Evolutionary conservation across 2,329 filamentous ascomycete genomes (phyloP).

Genomic region (Massarina eburnea): DNA sequence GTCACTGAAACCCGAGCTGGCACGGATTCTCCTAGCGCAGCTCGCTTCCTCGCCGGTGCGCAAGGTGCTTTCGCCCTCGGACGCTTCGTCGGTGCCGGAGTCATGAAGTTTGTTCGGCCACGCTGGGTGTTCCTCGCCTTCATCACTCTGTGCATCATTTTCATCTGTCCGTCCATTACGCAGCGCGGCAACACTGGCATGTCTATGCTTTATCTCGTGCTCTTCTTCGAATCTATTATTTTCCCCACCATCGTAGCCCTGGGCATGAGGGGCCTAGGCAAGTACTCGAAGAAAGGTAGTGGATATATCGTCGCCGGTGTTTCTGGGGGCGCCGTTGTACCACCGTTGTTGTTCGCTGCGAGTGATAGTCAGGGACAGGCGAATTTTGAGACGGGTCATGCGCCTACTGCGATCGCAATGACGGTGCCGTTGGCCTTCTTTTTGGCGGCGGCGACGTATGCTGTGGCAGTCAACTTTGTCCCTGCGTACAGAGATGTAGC

Average conservation of each 20-base stretch:
- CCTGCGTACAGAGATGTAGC: slow-evolving; percentile 64
- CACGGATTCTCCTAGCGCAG: slow-evolving; percentile 55
- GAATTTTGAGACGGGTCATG: slow-evolving; percentile 19
- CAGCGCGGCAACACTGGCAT: slow-evolving; percentile 56
- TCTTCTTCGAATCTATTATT: slow-evolving; percentile 80
- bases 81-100: slow-evolving; percentile 65
- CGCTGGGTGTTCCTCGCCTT: slow-evolving; percentile 73
- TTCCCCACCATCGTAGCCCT: slow-evolving; percentile 82
- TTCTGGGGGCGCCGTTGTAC: slow-evolving; percentile 70
- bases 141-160: slow-evolving; percentile 63
- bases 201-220: slow-evolving; percentile 68
- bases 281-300: slow-evolving; percentile 75
- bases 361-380: slow-evolving; percentile 60
- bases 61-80: slow-evolving; percentile 73
- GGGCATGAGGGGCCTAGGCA: slow-evolving; percentile 73
- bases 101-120: slow-evolving; percentile 68
- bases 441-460: slow-evolving; percentile 50
- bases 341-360: slow-evolving; percentile 69
- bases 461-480: slow-evolving; percentile 61
- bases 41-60: slow-evolving; percentile 72
- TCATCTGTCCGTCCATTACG: slow-evolving; percentile 57
- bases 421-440: slow-evolving; percentile 62
- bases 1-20: slow-evolving; percentile 50
- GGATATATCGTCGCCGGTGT: slow-evolving; percentile 74
- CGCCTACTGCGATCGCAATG: slow-evolving; percentile 63